phyloP scores from a whole-genome alignment of 2,329 filamentous ascomycete species.

The Cercospora berteroae region DNA sequence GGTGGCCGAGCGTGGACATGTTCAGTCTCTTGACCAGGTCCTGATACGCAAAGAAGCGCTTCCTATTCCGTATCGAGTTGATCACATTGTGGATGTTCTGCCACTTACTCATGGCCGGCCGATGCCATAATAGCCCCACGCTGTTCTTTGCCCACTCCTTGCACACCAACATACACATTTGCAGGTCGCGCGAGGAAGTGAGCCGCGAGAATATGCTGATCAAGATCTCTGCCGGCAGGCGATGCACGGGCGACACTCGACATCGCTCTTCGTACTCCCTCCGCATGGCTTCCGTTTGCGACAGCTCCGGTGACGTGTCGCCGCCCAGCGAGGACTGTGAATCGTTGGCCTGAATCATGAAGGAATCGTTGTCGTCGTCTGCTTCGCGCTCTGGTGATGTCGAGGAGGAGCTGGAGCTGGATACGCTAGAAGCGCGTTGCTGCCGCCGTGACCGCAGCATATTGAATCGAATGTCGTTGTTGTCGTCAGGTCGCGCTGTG shows the following conservation, averaged over 20 bases:
- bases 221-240: conserved; percentile 88
- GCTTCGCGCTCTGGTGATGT: conserved; percentile 73
- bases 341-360: conserved; percentile 77
- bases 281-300: conserved; percentile 65
- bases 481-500: neutral
- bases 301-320: conserved; percentile 51
- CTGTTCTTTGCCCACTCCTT: conserved; percentile 90
- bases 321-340: conserved; percentile 88
- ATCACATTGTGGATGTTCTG: conserved; percentile 77
- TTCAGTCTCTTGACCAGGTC: conserved; percentile 92
- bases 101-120: conserved; percentile 87
- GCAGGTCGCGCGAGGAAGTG: conserved; percentile 67
- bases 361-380: conserved; percentile 92
- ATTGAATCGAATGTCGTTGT: neutral
- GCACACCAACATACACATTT: conserved; percentile 89
- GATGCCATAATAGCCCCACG: conserved; percentile 91
- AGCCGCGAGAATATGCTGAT: conserved; percentile 90
- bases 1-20: conserved; percentile 71
- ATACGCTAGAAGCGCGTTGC: conserved; percentile 35
- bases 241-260: conserved; percentile 74
- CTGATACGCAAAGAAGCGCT: conserved; percentile 84
- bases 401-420: conserved; percentile 60
- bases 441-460: conserved; percentile 33
- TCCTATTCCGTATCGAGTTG: conserved; percentile 65
- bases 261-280: conserved; percentile 59